These are phyloP conservation scores for Dictyostelium purpureum DNA, from an alignment of 78 protist genomes.

Conservation along the genomic window DNA sequence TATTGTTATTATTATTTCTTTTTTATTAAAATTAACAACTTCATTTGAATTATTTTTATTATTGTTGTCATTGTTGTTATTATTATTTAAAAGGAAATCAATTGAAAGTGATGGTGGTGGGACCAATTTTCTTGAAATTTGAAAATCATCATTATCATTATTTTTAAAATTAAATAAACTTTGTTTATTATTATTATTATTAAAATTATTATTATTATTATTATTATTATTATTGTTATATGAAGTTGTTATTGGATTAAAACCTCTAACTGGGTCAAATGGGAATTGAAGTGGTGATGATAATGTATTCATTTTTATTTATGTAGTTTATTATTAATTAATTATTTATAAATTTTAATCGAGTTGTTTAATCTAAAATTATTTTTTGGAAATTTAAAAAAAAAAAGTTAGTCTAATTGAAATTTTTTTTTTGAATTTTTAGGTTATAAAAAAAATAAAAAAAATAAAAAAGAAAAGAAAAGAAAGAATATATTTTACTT, in stretches of 20 bases:
- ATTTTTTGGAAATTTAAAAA: neutral
- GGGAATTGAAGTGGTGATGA: conserved; percentile 5
- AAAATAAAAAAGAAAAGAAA: neutral
- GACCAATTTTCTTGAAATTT: neutral
- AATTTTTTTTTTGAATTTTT: neutral
- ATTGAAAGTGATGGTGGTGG: conserved; percentile 23
- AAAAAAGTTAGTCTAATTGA: neutral
- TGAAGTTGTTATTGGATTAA: neutral
- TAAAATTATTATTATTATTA: neutral
- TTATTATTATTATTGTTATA: neutral
- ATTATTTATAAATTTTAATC: neutral
- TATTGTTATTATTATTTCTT: neutral
- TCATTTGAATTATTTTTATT: neutral
- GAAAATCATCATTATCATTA: neutral
- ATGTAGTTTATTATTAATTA: neutral
- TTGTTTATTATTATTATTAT: neutral
- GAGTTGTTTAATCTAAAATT: neutral
- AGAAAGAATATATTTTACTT: neutral
- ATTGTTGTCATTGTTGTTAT: neutral
- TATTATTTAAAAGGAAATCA: neutral
- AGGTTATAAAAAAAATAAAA: neutral
- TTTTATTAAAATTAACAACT: neutral
- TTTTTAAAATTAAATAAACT: neutral
- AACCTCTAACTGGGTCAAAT: conserved; percentile 7
- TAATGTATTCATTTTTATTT: neutral